Conservation (phyloP, 2,329 filamentous ascomycete genomes). For the Phaeosphaeria sp. region DNA sequence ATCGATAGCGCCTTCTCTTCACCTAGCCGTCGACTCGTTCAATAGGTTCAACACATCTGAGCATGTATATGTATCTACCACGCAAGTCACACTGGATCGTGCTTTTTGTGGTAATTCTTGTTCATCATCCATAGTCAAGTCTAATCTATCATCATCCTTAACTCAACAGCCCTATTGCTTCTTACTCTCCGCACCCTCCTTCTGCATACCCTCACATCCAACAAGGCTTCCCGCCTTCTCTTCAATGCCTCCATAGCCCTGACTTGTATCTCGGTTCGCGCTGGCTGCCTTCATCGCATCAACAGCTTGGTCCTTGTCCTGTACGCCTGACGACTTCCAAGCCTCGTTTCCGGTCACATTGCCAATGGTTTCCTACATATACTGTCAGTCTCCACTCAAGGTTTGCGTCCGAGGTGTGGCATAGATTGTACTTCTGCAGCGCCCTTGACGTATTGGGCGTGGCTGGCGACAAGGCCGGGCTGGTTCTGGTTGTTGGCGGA, state of each 20-base stretch:
- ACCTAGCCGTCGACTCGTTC: background rate
- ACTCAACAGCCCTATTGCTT: constrained; percentile 16
- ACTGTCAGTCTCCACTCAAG: constrained; percentile 1
- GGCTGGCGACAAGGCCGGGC: constrained; percentile 67
- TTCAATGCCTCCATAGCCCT: constrained; percentile 69
- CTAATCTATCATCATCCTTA: background rate
- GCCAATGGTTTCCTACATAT: constrained; percentile 63
- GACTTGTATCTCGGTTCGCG: constrained; percentile 61
- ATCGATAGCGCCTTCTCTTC: background rate
- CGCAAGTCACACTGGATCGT: background rate
- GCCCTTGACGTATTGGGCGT: constrained; percentile 73
- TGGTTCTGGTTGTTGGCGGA: constrained; percentile 45
- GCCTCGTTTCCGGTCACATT: constrained; percentile 66
- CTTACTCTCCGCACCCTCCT: constrained; percentile 42
- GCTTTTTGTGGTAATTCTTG: background rate
- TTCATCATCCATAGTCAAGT: background rate
- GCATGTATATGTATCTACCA: background rate
- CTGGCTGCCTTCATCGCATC: constrained; percentile 68
- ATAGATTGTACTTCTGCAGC: constrained; percentile 63
- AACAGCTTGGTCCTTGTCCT: constrained; percentile 68
- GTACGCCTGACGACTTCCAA: constrained; percentile 69
- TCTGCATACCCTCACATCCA: constrained; percentile 74
- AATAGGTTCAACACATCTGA: background rate
- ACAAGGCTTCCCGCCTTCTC: constrained; percentile 68
- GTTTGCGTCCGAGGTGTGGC: background rate